Evolutionary conservation across 768 basidiomycete genomes (phyloP).

Genomic region (Russula abietina): DNA sequence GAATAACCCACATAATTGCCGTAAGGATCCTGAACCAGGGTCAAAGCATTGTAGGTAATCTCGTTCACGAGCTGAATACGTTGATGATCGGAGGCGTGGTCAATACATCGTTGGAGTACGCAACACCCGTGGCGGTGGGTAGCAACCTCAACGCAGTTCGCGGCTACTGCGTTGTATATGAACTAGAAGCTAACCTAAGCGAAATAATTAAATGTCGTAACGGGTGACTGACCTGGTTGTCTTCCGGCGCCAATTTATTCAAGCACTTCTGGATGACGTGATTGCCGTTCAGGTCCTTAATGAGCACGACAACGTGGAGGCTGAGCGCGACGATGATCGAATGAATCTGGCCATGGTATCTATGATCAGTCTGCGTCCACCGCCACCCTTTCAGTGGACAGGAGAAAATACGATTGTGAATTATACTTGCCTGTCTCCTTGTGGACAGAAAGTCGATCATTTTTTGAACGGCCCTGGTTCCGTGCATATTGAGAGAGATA

Average conservation of each 20-base stretch:
- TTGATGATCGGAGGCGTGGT: constrained; percentile 94
- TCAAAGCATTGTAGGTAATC: constrained; percentile 97
- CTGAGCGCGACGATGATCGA: constrained; percentile 95
- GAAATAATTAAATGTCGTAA: not conserved
- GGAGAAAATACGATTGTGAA: constrained; percentile 33
- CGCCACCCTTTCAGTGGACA: constrained; percentile 44
- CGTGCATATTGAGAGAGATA: constrained; percentile 99
- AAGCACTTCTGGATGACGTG: constrained; percentile 99
- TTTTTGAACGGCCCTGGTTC: constrained; percentile 98
- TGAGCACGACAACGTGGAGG: constrained; percentile 95
- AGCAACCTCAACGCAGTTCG: constrained; percentile 98
- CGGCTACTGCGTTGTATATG: constrained; percentile 98
- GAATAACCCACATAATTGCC: constrained; percentile 70
- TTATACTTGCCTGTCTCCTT: constrained; percentile 73
- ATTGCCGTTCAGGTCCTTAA: constrained; percentile 97
- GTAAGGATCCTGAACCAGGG: constrained; percentile 95
- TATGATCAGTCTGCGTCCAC: constrained; percentile 63
- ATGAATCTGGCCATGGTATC: constrained; percentile 88
- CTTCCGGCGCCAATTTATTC: constrained; percentile 95
- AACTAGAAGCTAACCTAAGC: constrained; percentile 46
- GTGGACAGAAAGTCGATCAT: constrained; percentile 99
- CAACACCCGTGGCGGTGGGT: constrained; percentile 98
- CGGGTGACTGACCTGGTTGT: constrained; percentile 72
- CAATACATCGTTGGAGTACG: constrained; percentile 95
- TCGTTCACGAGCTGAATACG: constrained; percentile 95